Base-by-base conservation (phyloP, 2,329 filamentous ascomycete species). In the Trichoderma brevicompactum region DNA sequence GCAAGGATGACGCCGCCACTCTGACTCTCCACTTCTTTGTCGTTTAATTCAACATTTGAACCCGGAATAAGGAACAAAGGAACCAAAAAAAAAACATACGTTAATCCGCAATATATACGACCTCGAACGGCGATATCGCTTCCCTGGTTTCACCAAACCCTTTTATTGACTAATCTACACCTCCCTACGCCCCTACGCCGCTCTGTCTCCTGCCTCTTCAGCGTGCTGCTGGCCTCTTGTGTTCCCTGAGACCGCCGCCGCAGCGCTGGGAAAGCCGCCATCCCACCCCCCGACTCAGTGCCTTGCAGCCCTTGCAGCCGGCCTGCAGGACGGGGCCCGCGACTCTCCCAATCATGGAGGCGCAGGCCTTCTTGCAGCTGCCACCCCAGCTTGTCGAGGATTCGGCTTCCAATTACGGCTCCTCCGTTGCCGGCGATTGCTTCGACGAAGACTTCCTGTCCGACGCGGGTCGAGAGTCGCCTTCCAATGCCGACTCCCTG, bases 281-380 rank as follows among this genome's bases (percentile, higher is more conserved):
- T 69, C 70, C 66, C 70, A 70, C 66, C 65, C 63, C 44, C 64
- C 56, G 50, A 65, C 38, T 50, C 48, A 66, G 65, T 65, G 54
- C 66, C 66, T 67, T 66, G 66, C 66, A 66, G 50, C 66, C 66
- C 66, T 67, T 66, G 66, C 66, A 67, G 50, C 64, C 50, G 44
- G 56, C 68, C 68, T 71, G 71, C 70, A 71, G 69, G 67, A 62
- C 48, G 34, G 65, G 49, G 43, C 28, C 58, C 50, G 65, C 59
- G 53, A 44, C n/a, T 32, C n/a, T 65, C 34, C 71, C 71, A 73
- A 72, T 72, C 67, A 73, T 73, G 71, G 68, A 68, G 64, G 65
- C 68, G 68, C 70, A 68, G 65, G 41, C 65, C 54, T 66, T 67
- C 67, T 70, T 65, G 56, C 65, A 44, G 32, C 44, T 63, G 50